These are phyloP conservation scores for Mycosarcoma mackinlayi DNA, from an alignment of 1,284 basidiomycete species.

Conservation along the genomic window DNA sequence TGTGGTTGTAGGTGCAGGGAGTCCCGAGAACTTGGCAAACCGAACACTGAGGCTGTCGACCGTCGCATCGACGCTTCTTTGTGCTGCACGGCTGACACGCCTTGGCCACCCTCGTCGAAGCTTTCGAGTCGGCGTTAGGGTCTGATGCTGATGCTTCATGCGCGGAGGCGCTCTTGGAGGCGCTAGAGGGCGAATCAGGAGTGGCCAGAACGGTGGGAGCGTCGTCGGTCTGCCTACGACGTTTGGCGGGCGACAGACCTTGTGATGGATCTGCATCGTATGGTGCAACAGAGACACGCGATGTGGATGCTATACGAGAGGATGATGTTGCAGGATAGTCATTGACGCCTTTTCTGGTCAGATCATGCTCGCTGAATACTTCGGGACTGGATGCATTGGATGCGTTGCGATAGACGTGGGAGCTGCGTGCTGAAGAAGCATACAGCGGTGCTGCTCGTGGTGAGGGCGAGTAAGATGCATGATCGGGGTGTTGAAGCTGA, in stretches of 20 bases:
- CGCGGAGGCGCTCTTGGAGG: background rate
- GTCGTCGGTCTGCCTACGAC: slow-evolving; percentile 18
- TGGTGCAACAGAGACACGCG: slow-evolving; percentile 2
- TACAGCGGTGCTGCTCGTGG: slow-evolving; percentile 35
- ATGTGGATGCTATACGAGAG: background rate
- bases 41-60: slow-evolving; percentile 58
- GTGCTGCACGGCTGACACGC: slow-evolving; percentile 58
- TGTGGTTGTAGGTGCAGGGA: slow-evolving; percentile 57
- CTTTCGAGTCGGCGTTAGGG: slow-evolving; percentile 20
- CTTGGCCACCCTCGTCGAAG: slow-evolving; percentile 48
- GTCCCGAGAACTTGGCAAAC: slow-evolving; percentile 59
- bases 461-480: slow-evolving; percentile 40
- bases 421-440: slow-evolving; percentile 17
- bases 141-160: slow-evolving; percentile 6
- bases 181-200: slow-evolving; percentile 2
- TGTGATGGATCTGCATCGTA: background rate
- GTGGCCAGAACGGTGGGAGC: background rate
- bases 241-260: slow-evolving; percentile 13
- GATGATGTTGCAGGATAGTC: slow-evolving; percentile 2
- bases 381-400: slow-evolving; percentile 40
- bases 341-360: background rate
- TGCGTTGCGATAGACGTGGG: slow-evolving; percentile 26
- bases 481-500: slow-evolving; percentile 50
- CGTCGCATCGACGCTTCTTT: slow-evolving; percentile 63
- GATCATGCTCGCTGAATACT: slow-evolving; percentile 21